phyloP scores from a whole-genome alignment of 164 flowering plant species.

The Vitis rupestris region DNA sequence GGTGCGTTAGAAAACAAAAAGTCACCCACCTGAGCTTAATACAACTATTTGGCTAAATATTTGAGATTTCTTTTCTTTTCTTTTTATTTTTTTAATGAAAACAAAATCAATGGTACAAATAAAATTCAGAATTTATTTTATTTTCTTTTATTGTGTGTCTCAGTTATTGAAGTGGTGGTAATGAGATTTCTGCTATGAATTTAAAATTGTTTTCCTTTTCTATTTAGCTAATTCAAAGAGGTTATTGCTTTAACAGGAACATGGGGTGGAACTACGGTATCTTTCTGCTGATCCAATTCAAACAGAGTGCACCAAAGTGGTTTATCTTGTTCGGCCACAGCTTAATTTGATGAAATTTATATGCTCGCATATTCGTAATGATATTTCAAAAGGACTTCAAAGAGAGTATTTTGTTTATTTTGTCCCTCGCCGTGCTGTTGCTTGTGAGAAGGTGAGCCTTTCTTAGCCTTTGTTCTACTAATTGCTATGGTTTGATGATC shows the following conservation, averaged over 20 bases:
- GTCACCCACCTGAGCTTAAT: background rate
- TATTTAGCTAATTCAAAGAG: background rate
- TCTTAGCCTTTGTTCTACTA: background rate
- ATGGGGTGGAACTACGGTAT: constrained; percentile 75
- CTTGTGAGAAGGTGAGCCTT: constrained; percentile 76
- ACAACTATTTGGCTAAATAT: background rate
- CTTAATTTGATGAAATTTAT: constrained; percentile 64
- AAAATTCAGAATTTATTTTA: no score
- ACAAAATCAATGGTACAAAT: no score
- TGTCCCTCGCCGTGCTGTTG: constrained; percentile 91
- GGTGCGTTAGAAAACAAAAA: no score
- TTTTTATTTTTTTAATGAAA: background rate
- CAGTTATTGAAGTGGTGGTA: background rate
- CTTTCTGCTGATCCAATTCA: constrained; percentile 70
- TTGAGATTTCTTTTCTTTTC: background rate
- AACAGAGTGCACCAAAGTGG: constrained; percentile 73
- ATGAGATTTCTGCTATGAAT: background rate
- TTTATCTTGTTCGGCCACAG: constrained; percentile 73
- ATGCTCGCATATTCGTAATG: constrained; percentile 59
- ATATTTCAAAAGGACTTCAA: constrained; percentile 71
- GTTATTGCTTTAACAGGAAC: constrained; percentile 47
- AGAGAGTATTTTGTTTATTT: constrained; percentile 81
- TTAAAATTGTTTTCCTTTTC: no score
- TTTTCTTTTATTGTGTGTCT: no score
- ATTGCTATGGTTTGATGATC: background rate